Base-by-base conservation (phyloP, 140 eudicot genomes). In the Bidens hawaiensis region DNA sequence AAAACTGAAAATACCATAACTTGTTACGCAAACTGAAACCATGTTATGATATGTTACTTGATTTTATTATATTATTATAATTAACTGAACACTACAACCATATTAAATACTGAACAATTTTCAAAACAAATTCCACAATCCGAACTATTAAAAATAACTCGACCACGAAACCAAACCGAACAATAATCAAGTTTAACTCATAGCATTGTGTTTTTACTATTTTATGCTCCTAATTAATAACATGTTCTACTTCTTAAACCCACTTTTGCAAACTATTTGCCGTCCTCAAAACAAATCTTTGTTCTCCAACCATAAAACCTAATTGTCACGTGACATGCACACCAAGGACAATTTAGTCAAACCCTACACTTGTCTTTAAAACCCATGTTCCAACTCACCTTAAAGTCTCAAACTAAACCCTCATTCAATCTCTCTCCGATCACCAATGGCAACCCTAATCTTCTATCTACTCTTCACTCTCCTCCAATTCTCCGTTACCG, bases 401-500 rank as follows among this genome's bases (percentile, higher is more conserved):
- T 30, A 30, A 38, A 38, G n/a, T n/a, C n/a, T n/a, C n/a, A n/a
- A 69, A 58, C 76, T 59, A 45, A 40, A 33, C 43, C 54, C 61
- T 67, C n/a, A n/a, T 43, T 45, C 21, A 60, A 60, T 64, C 46
- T 46, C 36, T 3, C 65, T 40, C 14, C 19, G n/a, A n/a, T n/a
- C n/a, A n/a, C n/a, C n/a, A 66, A 82, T 82, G 89, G 85, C 82
- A 13, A 54, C n/a, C n/a, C 67, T 48, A 18, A 54, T 71, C 18
- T 40, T 55, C 68, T 6, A 64, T 22, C 62, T 75, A 19, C 40
- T 78, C 26, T 54, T 19, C 48, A 4, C 36, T 30, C 36, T 30
- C 36, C 18, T 21, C 41, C n/a, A n/a, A 2, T 65, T 53, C 23
- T 36, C 52, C 36, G 14, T 5, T 30, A n/a, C n/a, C n/a, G n/a